Percentiles rank a stretch among this genome's conserved stretches.
phyloP scores from a whole-genome alignment of 2,329 filamentous ascomycete genomes.

The Teratosphaeria gauchensis region DNA sequence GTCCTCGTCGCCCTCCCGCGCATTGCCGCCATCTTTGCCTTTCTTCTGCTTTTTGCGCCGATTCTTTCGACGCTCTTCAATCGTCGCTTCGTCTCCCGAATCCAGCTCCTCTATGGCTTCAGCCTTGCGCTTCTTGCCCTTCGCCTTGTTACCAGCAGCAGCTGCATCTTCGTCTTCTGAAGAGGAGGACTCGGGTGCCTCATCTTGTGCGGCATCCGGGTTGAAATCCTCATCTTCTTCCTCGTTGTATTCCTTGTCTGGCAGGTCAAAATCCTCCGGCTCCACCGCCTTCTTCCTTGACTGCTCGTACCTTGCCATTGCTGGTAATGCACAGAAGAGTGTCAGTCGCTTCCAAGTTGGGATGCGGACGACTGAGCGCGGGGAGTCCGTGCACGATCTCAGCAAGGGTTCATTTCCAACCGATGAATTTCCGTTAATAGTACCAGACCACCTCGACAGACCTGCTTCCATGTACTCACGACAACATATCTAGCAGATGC shows the following conservation, averaged over 20 bases:
- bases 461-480: no score
- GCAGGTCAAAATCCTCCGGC: slow-evolving; percentile 1
- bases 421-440: no score
- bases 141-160: slow-evolving; percentile 22
- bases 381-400: not conserved
- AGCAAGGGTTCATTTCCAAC: not conserved
- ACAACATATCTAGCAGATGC: no score
- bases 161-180: slow-evolving; percentile 26
- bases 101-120: slow-evolving; percentile 35
- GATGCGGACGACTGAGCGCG: not conserved
- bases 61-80: slow-evolving; percentile 38
- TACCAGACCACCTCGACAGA: not conserved
- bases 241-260: slow-evolving; percentile 31
- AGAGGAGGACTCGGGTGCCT: slow-evolving; percentile 23
- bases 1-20: slow-evolving; percentile 11
- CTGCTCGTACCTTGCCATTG: not conserved
- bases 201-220: slow-evolving; percentile 22
- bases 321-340: not conserved
- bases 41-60: slow-evolving; percentile 29
- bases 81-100: slow-evolving; percentile 49
- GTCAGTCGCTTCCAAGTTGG: not conserved
- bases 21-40: slow-evolving; percentile 1
- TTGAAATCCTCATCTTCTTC: slow-evolving; percentile 37
- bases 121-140: slow-evolving; percentile 31
- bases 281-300: not conserved